phyloP scores from a whole-genome alignment of 139 green algal genomes.

The Parachlorella kessleri region DNA sequence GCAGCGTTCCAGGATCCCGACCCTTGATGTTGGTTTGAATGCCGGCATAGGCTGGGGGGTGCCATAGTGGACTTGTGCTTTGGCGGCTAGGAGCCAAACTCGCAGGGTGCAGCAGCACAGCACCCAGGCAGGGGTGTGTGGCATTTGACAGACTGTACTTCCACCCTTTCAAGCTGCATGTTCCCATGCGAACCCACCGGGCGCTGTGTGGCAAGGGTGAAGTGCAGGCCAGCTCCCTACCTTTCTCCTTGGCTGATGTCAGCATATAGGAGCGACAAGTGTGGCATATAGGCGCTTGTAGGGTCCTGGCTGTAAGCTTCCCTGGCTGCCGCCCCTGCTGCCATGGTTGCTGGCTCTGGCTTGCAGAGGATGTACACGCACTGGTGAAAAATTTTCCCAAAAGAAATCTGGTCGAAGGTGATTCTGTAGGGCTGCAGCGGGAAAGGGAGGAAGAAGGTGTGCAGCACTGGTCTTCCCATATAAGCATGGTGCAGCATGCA shows the following conservation, averaged over 20 bases:
- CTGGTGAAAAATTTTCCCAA: constrained; percentile 39
- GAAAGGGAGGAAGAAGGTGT: too few relatives aligned
- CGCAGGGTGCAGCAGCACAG: not conserved
- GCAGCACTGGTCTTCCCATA: not conserved
- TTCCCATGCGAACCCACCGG: too few relatives aligned
- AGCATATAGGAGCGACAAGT: constrained; percentile 49
- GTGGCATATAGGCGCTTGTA: constrained; percentile 44
- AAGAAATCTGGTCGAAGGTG: constrained; percentile 21
- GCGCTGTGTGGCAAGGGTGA: too few relatives aligned
- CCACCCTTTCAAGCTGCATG: too few relatives aligned
- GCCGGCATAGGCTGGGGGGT: not conserved
- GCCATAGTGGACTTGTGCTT: not conserved
- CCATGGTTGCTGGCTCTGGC: not conserved
- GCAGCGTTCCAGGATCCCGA: not conserved
- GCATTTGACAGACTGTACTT: too few relatives aligned
- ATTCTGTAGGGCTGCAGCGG: constrained; percentile 27
- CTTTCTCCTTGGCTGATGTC: constrained; percentile 31
- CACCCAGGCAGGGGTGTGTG: not conserved
- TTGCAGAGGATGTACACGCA: constrained; percentile 47
- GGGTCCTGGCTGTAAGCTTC: constrained; percentile 16
- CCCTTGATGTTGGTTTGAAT: not conserved
- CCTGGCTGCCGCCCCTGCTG: not conserved
- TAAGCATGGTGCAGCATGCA: not conserved
- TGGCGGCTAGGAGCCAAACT: not conserved
- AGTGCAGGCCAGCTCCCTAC: too few relatives aligned